A percentile compares a stretch with the other conserved stretches of the same genome.
Conservation (phyloP, 192 early-diverging fungal species). For the Backusella circina region DNA sequence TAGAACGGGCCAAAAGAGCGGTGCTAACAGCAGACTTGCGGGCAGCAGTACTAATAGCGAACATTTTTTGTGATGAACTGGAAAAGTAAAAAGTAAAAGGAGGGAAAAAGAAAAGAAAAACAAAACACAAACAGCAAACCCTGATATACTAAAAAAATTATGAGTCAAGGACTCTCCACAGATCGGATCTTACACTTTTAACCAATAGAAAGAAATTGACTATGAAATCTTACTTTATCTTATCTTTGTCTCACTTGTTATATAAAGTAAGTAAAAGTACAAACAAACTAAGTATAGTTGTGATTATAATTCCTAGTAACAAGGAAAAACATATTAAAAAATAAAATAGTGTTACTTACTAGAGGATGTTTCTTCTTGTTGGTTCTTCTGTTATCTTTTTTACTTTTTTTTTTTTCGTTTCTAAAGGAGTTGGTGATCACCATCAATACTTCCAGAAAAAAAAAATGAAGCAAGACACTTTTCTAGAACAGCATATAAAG, state of each 20-base stretch:
- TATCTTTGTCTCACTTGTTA: conserved; percentile 3
- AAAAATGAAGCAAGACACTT: background rate
- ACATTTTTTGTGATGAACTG: background rate
- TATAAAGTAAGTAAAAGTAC: background rate
- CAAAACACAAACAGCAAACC: background rate
- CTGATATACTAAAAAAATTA: conserved; percentile 1
- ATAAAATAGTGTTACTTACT: background rate
- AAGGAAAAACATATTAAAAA: background rate
- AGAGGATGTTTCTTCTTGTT: background rate
- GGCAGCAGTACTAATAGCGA: background rate
- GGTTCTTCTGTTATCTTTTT: background rate
- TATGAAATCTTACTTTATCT: background rate
- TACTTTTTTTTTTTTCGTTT: background rate
- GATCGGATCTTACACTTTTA: background rate
- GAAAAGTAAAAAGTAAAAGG: background rate
- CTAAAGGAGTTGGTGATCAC: background rate
- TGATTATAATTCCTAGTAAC: background rate
- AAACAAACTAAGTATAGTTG: background rate
- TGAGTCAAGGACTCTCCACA: background rate
- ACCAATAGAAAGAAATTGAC: background rate
- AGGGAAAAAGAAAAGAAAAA: background rate
- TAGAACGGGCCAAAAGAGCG: background rate
- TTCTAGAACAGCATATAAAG: background rate
- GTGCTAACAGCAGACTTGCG: background rate
- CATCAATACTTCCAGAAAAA: background rate